A percentile compares a stretch with the other conserved stretches of the same genome.
These are phyloP conservation scores for Sporobolomyces roseus DNA, from an alignment of 768 basidiomycete genomes.

Conservation along the genomic window DNA sequence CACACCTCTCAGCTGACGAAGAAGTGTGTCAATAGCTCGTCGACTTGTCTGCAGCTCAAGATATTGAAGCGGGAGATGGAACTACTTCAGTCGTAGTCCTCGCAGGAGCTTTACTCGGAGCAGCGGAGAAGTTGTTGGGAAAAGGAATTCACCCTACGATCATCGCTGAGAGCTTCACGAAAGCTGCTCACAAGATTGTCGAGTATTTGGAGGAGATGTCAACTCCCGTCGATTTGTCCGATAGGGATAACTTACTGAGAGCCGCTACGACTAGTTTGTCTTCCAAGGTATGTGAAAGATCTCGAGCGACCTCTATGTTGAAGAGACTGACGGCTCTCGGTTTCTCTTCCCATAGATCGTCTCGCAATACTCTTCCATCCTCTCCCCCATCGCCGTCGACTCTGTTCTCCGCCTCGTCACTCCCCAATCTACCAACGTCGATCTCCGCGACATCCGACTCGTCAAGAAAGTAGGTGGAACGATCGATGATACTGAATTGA, in stretches of 20 bases:
- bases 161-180: constrained; percentile 91
- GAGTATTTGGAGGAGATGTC: constrained; percentile 91
- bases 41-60: constrained; percentile 94
- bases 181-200: constrained; percentile 84
- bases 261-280: constrained; percentile 94
- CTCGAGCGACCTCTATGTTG: neutral
- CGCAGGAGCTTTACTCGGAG: constrained; percentile 84
- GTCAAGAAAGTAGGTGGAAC: constrained; percentile 99
- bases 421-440: constrained; percentile 78
- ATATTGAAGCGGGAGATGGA: constrained; percentile 96
- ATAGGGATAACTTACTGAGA: constrained; percentile 75
- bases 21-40: constrained; percentile 67
- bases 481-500: constrained; percentile 93
- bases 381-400: constrained; percentile 97
- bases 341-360: constrained; percentile 65
- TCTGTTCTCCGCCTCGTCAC: constrained; percentile 89
- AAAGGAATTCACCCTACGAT: constrained; percentile 95
- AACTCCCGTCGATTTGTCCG: constrained; percentile 82
- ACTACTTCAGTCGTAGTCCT: constrained; percentile 96
- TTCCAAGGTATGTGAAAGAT: constrained; percentile 68
- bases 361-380: constrained; percentile 94
- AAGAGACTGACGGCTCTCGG: neutral
- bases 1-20: neutral
- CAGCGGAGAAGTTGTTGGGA: constrained; percentile 91
- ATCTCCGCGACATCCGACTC: constrained; percentile 89